Base-by-base conservation (phyloP, 1,284 basidiomycete genomes). In the Ganoderma lingzhi region DNA sequence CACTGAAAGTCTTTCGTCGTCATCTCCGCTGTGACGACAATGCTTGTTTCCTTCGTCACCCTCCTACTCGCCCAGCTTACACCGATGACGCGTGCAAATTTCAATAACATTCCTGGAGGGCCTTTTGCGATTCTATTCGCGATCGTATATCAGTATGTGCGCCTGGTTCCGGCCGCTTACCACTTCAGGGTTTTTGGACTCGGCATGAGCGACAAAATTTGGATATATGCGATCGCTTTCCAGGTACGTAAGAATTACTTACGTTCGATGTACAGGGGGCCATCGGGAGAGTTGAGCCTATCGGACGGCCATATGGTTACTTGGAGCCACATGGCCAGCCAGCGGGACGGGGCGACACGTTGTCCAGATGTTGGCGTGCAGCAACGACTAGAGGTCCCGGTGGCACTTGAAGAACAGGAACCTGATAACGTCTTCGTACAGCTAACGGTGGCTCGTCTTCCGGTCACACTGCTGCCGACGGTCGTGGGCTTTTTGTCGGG, bases 61-160 rank as follows among this genome's bases (percentile, higher is more conserved):
- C 70, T 75, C 86, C 2, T 81, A 85, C 0, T 85, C 96, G 66
- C 77, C 95, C 39, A 73, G 92, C 3, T 86, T 93, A 70, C 85
- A 91, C 73, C 85, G 6, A 74, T 91, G n/a, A 75, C 74, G 35
- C 37, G 76, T 19, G 8, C 56, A 6, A 90, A 92, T 3, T 80
- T 96, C 70, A 93, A 93, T 74, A 81, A 87, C 63, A 87, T 96
- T 10, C 90, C 94, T 0, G 82, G 93, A 35, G 96, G 96, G 2
- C 93, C 94, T 0, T 86, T 89, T 45, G 85, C 92, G 2, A 76
- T 96, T 6, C 76, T 93, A 14, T 93, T 91, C 84, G 88, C 88
- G 75, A 87, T 95, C 60, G 75, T 96, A 60, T 96, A 94, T 80
- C 95, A 96, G 76, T 93, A 93, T 80, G 87, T 88, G 66, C 85